A percentile compares a stretch with the other conserved stretches of the same genome.
These are phyloP conservation scores for Seiridium cupressi DNA, from an alignment of 2,329 filamentous ascomycete species.

Conservation along the genomic window DNA sequence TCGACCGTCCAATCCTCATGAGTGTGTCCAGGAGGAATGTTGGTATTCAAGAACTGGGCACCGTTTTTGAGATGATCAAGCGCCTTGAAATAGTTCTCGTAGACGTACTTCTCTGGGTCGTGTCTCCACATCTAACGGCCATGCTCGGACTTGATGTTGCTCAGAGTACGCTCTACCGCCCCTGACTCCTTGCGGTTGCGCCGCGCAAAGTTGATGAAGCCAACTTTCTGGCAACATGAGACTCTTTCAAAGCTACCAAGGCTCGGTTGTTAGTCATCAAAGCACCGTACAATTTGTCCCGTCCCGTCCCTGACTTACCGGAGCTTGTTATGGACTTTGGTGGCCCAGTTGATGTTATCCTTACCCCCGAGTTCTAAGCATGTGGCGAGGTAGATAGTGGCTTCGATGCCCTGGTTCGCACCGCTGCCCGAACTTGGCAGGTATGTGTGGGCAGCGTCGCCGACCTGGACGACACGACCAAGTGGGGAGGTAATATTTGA, in stretches of 20 bases:
- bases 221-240: constrained; percentile 2
- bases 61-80: not conserved
- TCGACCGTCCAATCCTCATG: constrained; percentile 1
- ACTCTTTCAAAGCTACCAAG: constrained; percentile 1
- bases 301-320: not conserved
- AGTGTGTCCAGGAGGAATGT: not conserved
- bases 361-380: not conserved
- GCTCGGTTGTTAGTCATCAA: not conserved
- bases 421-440: constrained; percentile 3
- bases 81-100: not conserved
- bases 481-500: not conserved
- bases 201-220: constrained; percentile 1
- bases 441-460: constrained; percentile 1
- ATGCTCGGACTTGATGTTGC: not conserved
- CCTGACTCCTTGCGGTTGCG: not conserved
- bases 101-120: not conserved
- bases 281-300: no score
- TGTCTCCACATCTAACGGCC: constrained; percentile 2
- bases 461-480: constrained; percentile 1
- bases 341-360: not conserved
- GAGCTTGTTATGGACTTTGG: not conserved
- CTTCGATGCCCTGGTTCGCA: constrained; percentile 1
- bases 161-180: not conserved
- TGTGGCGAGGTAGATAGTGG: not conserved
- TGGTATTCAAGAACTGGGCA: not conserved